A percentile compares a stretch with the other conserved stretches of the same genome.
Conservation (phyloP, 169 alveolate genomes). For the Besnoitia besnoiti region DNA sequence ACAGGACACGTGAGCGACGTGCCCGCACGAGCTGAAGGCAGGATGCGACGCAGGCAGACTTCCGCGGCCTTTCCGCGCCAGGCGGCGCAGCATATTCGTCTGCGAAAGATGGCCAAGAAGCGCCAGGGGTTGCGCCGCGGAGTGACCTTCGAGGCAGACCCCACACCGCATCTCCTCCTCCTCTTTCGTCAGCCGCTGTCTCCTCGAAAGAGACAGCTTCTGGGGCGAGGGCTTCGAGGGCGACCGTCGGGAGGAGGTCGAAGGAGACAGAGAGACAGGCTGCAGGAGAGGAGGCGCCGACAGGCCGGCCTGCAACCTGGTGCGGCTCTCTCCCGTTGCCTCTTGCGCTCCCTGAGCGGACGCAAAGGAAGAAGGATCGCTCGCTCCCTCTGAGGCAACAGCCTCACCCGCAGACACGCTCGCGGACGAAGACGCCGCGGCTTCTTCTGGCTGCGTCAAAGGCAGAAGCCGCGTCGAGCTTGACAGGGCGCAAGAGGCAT, state of each 20-base stretch:
- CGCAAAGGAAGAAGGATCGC: no score
- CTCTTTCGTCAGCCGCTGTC: background rate
- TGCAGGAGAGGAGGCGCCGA: background rate
- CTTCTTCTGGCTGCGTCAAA: no score
- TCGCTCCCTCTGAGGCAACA: no score
- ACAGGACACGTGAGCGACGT: constrained; percentile 22
- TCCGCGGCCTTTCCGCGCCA: background rate
- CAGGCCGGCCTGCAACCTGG: background rate
- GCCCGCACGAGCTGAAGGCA: constrained; percentile 22
- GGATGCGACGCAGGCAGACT: constrained; percentile 12
- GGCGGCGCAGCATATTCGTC: background rate
- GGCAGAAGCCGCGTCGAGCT: no score
- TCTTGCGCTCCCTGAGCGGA: no score
- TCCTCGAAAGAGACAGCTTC: background rate
- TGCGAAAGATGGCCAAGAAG: background rate
- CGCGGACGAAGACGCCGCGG: no score
- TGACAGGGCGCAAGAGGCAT: no score
- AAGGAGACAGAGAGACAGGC: background rate
- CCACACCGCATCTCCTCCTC: constrained; percentile 35
- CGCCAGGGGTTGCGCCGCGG: constrained; percentile 22
- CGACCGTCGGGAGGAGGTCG: background rate
- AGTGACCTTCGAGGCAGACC: background rate
- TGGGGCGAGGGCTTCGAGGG: background rate
- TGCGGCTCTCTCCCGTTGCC: background rate
- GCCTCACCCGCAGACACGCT: no score